Percentiles rank a stretch among this genome's conserved stretches.
Evolutionary conservation across 2,329 filamentous ascomycete species (phyloP).

Genomic region (Tolypocladium cylindrosporum): DNA sequence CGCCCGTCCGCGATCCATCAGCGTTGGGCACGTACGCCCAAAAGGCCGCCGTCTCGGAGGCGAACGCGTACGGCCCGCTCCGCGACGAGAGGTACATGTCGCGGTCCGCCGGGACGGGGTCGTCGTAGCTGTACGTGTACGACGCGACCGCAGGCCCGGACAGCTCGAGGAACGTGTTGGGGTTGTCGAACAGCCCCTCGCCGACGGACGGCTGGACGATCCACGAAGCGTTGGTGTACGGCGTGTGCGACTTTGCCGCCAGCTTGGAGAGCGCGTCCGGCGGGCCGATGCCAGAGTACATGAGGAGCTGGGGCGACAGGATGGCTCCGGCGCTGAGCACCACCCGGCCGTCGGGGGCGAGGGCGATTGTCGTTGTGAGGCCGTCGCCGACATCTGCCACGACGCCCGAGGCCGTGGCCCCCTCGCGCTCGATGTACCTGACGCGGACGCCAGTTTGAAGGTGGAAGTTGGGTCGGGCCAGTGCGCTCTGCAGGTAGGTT

Average conservation of each 20-base stretch:
- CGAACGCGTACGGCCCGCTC: conserved; percentile 42
- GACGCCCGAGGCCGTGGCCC: conserved; percentile 30
- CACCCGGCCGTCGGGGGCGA: conserved; percentile 15
- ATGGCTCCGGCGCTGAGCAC: conserved; percentile 30
- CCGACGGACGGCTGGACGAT: conserved; percentile 39
- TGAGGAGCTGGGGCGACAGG: conserved; percentile 29
- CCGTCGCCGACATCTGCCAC: conserved; percentile 22
- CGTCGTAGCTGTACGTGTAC: conserved; percentile 34
- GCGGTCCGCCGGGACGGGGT: conserved; percentile 29
- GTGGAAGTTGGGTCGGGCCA: conserved; percentile 29
- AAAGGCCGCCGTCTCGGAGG: conserved; percentile 41
- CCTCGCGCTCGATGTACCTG: conserved; percentile 29
- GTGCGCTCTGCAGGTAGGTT: conserved; percentile 39
- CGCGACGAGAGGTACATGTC: conserved; percentile 35
- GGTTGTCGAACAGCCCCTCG: conserved; percentile 42
- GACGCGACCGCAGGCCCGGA: conserved; percentile 30
- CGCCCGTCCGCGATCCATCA: conserved; percentile 29
- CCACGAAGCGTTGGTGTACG: conserved; percentile 26
- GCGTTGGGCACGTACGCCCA: conserved; percentile 35
- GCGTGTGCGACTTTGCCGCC: conserved; percentile 6
- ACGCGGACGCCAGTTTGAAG: conserved; percentile 33
- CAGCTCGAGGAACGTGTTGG: conserved; percentile 43
- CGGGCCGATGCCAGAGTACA: conserved; percentile 34
- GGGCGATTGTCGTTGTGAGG: conserved; percentile 18
- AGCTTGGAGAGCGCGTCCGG: conserved; percentile 20